These are phyloP conservation scores for Gossypium stocksii DNA, from an alignment of 345 rosid species.

Conservation along the genomic window DNA sequence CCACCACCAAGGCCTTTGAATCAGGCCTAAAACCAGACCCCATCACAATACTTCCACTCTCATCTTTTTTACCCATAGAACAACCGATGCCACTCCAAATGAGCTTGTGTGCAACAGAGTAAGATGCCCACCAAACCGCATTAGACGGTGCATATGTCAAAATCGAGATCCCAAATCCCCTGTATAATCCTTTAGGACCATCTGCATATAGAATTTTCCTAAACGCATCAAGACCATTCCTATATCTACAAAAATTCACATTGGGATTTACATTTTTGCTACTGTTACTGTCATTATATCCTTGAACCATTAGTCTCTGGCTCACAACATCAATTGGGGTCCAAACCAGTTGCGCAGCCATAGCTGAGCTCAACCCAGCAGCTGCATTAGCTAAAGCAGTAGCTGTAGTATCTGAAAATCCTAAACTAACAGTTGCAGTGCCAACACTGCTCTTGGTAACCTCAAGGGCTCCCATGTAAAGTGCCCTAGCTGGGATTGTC, in stretches of 20 bases:
- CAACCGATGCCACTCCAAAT: slow-evolving; percentile 51
- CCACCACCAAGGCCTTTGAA: slow-evolving; percentile 45
- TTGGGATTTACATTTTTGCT: slow-evolving; percentile 29
- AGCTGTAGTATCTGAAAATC: slow-evolving; percentile 63
- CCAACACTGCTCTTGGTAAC: slow-evolving; percentile 77
- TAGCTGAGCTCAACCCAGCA: slow-evolving; percentile 78
- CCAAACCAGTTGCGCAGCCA: slow-evolving; percentile 92
- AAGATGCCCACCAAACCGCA: slow-evolving; percentile 96
- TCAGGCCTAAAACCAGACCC: slow-evolving; percentile 28
- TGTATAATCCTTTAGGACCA: slow-evolving; percentile 74
- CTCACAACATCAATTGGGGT: slow-evolving; percentile 89
- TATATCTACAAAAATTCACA: slow-evolving; percentile 40
- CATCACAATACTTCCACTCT: not conserved
- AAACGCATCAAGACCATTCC: slow-evolving; percentile 78
- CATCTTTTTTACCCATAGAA: slow-evolving; percentile 29
- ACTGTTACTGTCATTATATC: slow-evolving; percentile 26
- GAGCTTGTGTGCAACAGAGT: slow-evolving; percentile 68
- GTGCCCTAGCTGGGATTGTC: slow-evolving; percentile 85
- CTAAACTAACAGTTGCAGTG: slow-evolving; percentile 64
- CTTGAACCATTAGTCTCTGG: slow-evolving; percentile 93
- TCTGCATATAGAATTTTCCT: slow-evolving; percentile 61
- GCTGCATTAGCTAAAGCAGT: slow-evolving; percentile 69
- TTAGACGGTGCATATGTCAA: slow-evolving; percentile 92
- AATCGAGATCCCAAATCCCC: slow-evolving; percentile 97
- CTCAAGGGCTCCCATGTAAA: slow-evolving; percentile 90